Evolutionary conservation across 1,284 basidiomycete genomes (phyloP), one percentile per base, ranked within the genome.

Genomic region (Ustilago shanxiensis): DNA sequence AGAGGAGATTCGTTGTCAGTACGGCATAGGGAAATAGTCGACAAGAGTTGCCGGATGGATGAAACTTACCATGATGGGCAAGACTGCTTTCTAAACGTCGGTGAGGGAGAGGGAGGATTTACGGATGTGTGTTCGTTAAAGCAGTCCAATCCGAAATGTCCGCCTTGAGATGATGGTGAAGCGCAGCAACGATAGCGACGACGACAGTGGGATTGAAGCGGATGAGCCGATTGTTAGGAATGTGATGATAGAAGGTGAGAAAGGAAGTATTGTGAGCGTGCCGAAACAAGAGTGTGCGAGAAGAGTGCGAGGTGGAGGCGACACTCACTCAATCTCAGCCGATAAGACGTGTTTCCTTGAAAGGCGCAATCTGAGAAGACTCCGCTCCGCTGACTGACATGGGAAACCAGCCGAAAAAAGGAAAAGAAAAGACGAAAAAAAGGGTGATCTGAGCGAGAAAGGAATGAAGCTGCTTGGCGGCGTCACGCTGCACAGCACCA

Each of bases 21-120:
- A 31, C 20, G 18, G 37, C 18, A n/a, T 28, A 29, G 26, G 10
- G 13, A 18, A 29, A n/a, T 7, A 51, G 18, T 4, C 41, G 41
- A 44, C 7, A 14, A 44, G n/a, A n/a, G 41, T 1, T 2, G 55
- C n/a, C 26, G 44, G 56, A 55, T 50, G 60, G 37, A 37, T 20
- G 20, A 2, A 22, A 66, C 58, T 49, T 60, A 69, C 66, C 66
- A 69, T 69, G 51, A 60, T 63, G 60, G 56, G 56, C 56, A n/a
- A n/a, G 24, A 53, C 18, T 4, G n/a, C 26, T 45, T 47, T 11
- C 6, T 11, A 4, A 3, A 31, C 11, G n/a, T 6, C 18, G 29
- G 10, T 4, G 20, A 6, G n/a, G 7, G 11, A 11, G n/a, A 44
- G 41, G 41, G 11, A 11, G 41, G 41, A 44, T 44, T 44, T n/a